Evolutionary conservation across 352 stramenopile species (phyloP), one percentile per base, ranked within the genome.

Genomic region (Phytophthora tubulina): DNA sequence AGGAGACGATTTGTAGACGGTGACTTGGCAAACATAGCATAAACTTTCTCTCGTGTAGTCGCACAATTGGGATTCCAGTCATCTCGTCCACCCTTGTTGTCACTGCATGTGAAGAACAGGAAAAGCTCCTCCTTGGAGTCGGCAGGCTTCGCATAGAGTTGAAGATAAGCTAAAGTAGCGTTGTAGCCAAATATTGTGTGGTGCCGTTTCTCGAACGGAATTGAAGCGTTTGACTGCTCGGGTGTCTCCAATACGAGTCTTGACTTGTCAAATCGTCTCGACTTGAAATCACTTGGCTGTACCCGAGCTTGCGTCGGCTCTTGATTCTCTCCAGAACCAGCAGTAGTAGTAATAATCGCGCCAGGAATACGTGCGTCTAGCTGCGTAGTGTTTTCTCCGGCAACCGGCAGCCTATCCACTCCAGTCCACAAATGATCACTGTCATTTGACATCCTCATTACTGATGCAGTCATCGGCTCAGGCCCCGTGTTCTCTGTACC

Each of bases 41-140:
- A 87, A 14, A 91, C 77, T 31, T 76, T 76, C 62, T 85, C 76
- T 6, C 72, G 73, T 51, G 85, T 81, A 27, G 73, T 68, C 8
- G 53, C 63, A 39, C 83, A 92, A 42, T 79, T 67, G n/a, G 68
- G 65, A 9, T 71, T 84, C 82, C 84, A 92, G 67, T 92, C 80
- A 39, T 81, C 57, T 63, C 71, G 55, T 1, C 67, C 72, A 17
- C 78, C 78, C 38, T 86, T 56, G 21, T 73, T 72, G 51, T 89
- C 80, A 15, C 82, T 88, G 70, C 85, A 93, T 3, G 78, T 86
- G 62, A 93, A 93, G 55, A 90, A 90, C 13, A 91, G 68, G 56
- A 90, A 91, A n/a, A 93, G 56, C 11, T 78, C 59, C 33, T 90
- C 80, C 51, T 73, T 56, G 14, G 60, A 75, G 48, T 61, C 35